Evolutionary conservation across 2,329 filamentous ascomycete genomes (phyloP).

Genomic region (Apiospora rasikravindrae): DNA sequence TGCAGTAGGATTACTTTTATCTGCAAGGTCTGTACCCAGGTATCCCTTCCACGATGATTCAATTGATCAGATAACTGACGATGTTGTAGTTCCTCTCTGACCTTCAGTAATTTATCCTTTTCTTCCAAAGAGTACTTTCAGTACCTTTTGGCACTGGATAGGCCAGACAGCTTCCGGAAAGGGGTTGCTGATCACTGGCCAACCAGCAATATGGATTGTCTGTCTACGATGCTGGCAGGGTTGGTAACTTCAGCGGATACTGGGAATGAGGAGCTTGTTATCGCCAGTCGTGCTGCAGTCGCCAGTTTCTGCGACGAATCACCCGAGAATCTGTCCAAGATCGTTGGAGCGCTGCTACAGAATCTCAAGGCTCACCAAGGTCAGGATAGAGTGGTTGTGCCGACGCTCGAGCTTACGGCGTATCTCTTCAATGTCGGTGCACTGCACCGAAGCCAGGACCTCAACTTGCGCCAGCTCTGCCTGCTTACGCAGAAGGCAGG

Average conservation of each 20-base stretch:
- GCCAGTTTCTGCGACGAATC: constrained; percentile 56
- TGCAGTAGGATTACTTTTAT: constrained; percentile 52
- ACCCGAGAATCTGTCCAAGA: constrained; percentile 45
- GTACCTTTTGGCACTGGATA: constrained; percentile 55
- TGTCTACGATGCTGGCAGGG: constrained; percentile 65
- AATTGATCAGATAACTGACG: constrained; percentile 28
- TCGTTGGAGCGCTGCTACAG: constrained; percentile 57
- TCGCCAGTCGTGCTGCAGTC: constrained; percentile 70
- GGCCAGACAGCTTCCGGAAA: constrained; percentile 42
- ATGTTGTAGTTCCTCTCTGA: constrained; percentile 38
- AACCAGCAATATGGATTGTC: constrained; percentile 45
- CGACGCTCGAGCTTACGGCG: constrained; percentile 76
- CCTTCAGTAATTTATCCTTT: constrained; percentile 50
- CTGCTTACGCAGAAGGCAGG: constrained; percentile 76
- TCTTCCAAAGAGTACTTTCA: constrained; percentile 67
- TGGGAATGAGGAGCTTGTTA: constrained; percentile 77
- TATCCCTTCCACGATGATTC: constrained; percentile 6
- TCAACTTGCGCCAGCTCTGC: constrained; percentile 65
- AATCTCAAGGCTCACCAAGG: constrained; percentile 59
- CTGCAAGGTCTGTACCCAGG: constrained; percentile 47
- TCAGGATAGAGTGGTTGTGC: constrained; percentile 74
- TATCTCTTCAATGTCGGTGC: constrained; percentile 74
- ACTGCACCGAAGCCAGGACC: constrained; percentile 45
- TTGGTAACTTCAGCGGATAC: constrained; percentile 76
- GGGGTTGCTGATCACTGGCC: constrained; percentile 43